Percentiles rank a stretch among this genome's conserved stretches.
phyloP scores from a whole-genome alignment of 345 rosid genomes.

The Toxicodendron radicans region DNA sequence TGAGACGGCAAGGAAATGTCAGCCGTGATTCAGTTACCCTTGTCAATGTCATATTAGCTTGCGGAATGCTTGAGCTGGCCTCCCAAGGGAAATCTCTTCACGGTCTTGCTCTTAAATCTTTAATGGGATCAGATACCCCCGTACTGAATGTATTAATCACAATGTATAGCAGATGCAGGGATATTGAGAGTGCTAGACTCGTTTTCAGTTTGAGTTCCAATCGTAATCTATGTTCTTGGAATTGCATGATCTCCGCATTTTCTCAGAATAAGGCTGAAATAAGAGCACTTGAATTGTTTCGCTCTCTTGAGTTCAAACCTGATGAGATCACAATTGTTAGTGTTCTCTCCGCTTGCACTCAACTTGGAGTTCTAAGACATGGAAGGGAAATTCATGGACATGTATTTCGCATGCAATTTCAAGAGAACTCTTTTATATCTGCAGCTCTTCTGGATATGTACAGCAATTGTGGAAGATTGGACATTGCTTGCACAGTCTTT shows the following conservation, averaged over 20 bases:
- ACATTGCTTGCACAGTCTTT: conserved; percentile 45
- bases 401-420: conserved; percentile 40
- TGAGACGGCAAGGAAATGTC: conserved; percentile 35
- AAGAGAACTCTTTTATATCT: conserved; percentile 40
- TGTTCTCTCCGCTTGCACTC: conserved; percentile 57
- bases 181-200: conserved; percentile 42
- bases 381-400: conserved; percentile 58
- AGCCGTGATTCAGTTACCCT: conserved; percentile 46
- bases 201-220: conserved; percentile 38
- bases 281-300: conserved; percentile 50
- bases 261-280: conserved; percentile 58
- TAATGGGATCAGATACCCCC: conserved; percentile 37
- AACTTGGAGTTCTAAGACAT: conserved; percentile 42
- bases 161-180: conserved; percentile 62
- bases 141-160: conserved; percentile 57
- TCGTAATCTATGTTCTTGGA: conserved; percentile 67
- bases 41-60: conserved; percentile 39
- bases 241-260: conserved; percentile 62
- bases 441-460: conserved; percentile 59
- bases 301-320: conserved; percentile 40
- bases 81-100: conserved; percentile 50
- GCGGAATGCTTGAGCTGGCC: conserved; percentile 48
- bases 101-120: conserved; percentile 45
- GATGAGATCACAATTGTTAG: conserved; percentile 59
- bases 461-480: conserved; percentile 50